Evolutionary conservation across 352 stramenopile species (phyloP).

Genomic region (Pythium utonaiense): DNA sequence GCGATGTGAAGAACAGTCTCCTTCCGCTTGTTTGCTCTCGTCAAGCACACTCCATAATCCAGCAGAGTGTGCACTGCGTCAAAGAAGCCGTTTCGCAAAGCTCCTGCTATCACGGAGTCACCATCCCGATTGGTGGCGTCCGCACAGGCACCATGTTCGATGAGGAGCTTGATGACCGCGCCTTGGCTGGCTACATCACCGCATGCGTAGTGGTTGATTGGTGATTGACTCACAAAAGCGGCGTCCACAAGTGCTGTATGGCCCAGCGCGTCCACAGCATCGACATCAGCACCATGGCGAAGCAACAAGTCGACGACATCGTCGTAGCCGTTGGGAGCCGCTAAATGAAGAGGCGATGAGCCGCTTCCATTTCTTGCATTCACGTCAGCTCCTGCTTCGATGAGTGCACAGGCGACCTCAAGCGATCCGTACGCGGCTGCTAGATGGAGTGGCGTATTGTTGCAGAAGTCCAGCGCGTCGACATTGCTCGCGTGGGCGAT

Average conservation of each 20-base stretch:
- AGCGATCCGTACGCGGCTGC: conserved; percentile 32
- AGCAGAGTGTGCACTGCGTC: conserved; percentile 13
- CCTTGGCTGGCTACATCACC: conserved; percentile 30
- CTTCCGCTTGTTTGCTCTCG: conserved; percentile 1
- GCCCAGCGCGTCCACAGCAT: conserved; percentile 25
- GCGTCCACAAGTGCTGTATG: conserved; percentile 40
- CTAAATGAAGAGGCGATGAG: conserved; percentile 34
- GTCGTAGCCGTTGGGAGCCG: conserved; percentile 30
- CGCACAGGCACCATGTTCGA: conserved; percentile 21
- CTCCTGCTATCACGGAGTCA: conserved; percentile 23
- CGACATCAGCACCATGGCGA: conserved; percentile 25
- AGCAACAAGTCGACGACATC: conserved; percentile 27
- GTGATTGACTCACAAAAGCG: conserved; percentile 30
- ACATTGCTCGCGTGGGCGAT: conserved; percentile 12
- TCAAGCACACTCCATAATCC: not conserved
- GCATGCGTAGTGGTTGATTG: conserved; percentile 28
- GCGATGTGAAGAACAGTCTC: conserved; percentile 31
- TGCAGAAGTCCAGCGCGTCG: conserved; percentile 24
- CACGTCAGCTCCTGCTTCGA: conserved; percentile 24
- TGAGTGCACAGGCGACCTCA: conserved; percentile 14
- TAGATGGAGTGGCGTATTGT: conserved; percentile 39
- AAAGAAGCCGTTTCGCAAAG: conserved; percentile 24
- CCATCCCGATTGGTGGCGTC: conserved; percentile 18
- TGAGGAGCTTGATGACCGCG: conserved; percentile 25
- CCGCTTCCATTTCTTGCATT: conserved; percentile 27